These are phyloP conservation scores for Melanomma pulvis-pyrius DNA, from an alignment of 495 filamentous ascomycete genomes.

Conservation along the genomic window DNA sequence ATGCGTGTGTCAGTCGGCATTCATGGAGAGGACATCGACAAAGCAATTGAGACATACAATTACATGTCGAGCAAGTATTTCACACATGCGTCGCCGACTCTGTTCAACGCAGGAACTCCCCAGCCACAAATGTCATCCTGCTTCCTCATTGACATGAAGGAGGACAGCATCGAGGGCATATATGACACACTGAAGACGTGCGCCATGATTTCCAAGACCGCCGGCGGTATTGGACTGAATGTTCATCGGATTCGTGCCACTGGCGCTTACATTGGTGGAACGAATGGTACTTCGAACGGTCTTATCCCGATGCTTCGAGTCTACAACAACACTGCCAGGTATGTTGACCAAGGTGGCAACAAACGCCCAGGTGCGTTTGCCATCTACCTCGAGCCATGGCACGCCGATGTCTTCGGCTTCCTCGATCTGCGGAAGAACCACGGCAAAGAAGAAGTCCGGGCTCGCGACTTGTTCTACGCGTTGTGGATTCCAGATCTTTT, in stretches of 20 bases:
- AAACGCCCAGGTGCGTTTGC: constrained; percentile 98
- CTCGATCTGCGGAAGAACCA: constrained; percentile 98
- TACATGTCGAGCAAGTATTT: constrained; percentile 97
- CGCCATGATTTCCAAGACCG: constrained; percentile 99
- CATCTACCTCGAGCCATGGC: constrained; percentile 99
- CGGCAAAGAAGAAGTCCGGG: constrained; percentile 96
- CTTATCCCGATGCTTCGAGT: constrained; percentile 97
- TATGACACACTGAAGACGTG: constrained; percentile 99
- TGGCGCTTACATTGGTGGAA: constrained; percentile 95
- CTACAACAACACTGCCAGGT: constrained; percentile 98
- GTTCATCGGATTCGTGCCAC: constrained; percentile 95
- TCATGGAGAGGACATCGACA: constrained; percentile 91
- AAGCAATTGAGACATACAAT: constrained; percentile 94
- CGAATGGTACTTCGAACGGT: constrained; percentile 96
- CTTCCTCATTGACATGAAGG: constrained; percentile 98
- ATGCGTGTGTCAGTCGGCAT: constrained; percentile 99
- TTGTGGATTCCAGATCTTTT: constrained; percentile 98
- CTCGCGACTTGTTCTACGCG: constrained; percentile 95
- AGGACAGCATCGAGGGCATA: constrained; percentile 98
- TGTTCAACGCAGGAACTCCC: constrained; percentile 97
- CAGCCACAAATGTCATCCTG: constrained; percentile 92
- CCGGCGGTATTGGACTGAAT: constrained; percentile 94
- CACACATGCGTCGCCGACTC: constrained; percentile 94
- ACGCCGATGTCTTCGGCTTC: constrained; percentile 96
- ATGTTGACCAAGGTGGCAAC: constrained; percentile 98